Percentiles rank a stretch among this genome's conserved stretches.
Conservation (phyloP, 768 basidiomycete genomes). For the Kwoniella sp. region DNA sequence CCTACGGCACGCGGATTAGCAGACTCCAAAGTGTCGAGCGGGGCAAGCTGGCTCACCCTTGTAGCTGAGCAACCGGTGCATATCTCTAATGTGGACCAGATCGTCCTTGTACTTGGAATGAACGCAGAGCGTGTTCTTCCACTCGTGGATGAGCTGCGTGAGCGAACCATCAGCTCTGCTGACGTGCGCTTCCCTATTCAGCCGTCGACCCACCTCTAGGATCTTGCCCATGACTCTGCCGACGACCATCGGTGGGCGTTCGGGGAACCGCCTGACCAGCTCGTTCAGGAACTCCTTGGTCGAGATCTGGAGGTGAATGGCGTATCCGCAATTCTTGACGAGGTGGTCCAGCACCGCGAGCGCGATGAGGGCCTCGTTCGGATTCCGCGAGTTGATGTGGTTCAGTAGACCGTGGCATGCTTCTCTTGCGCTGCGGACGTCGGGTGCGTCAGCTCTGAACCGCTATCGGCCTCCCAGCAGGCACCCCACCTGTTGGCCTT, state of each 20-base stretch:
- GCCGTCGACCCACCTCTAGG: slow-evolving; percentile 57
- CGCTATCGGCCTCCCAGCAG: neutral
- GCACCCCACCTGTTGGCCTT: slow-evolving; percentile 83
- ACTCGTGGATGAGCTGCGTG: slow-evolving; percentile 66
- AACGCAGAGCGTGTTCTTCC: slow-evolving; percentile 89
- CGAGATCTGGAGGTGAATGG: slow-evolving; percentile 90
- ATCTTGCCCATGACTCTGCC: slow-evolving; percentile 92
- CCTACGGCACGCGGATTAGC: slow-evolving; percentile 32
- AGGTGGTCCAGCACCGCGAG: slow-evolving; percentile 55
- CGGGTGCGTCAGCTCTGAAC: neutral
- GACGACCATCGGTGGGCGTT: slow-evolving; percentile 90
- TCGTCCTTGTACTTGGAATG: slow-evolving; percentile 93
- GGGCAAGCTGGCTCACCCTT: slow-evolving; percentile 62
- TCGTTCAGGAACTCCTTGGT: slow-evolving; percentile 99
- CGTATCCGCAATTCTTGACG: slow-evolving; percentile 92
- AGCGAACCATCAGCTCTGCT: neutral
- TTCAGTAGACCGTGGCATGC: slow-evolving; percentile 78
- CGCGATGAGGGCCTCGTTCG: slow-evolving; percentile 81
- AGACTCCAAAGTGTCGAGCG: neutral
- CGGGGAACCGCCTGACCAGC: slow-evolving; percentile 93
- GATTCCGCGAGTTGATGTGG: slow-evolving; percentile 85
- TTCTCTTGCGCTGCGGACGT: slow-evolving; percentile 69
- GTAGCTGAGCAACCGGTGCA: slow-evolving; percentile 89
- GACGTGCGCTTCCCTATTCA: too few species aligned
- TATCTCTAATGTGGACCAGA: slow-evolving; percentile 92